Conservation (phyloP, 805 yeast species). For the Zygosaccharomyces lentus region DNA sequence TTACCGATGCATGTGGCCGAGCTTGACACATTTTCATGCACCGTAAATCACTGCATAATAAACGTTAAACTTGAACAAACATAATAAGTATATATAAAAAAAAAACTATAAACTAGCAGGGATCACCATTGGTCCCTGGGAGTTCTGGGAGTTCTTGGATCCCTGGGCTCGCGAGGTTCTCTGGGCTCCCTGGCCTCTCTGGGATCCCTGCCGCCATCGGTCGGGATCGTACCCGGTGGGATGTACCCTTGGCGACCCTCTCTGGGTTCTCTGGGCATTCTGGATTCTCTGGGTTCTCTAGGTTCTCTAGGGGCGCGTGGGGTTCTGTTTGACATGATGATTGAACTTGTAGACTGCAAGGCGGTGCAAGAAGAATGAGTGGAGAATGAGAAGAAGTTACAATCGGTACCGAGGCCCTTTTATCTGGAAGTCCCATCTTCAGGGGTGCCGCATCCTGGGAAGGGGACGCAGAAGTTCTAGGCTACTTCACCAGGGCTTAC, state of each 20-base stretch:
- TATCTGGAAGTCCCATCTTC: too few species aligned
- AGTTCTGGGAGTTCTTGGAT: neutral
- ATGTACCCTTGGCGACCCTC: neutral
- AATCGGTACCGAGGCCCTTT: too few species aligned
- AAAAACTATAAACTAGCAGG: neutral
- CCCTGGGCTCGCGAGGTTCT: neutral
- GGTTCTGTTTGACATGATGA: neutral
- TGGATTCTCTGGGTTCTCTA: neutral
- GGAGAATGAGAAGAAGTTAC: too few species aligned
- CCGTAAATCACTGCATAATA: conserved; percentile 3
- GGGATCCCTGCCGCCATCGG: neutral
- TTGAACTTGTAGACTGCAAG: neutral
- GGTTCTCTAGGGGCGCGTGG: neutral
- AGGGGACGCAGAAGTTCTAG: too few species aligned
- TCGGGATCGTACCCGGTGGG: too few species aligned
- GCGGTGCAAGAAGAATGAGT: too few species aligned
- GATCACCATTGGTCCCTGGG: neutral
- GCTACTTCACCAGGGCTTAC: too few species aligned
- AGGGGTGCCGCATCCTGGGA: too few species aligned
- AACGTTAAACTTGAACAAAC: neutral
- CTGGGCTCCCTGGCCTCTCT: neutral
- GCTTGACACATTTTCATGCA: conserved; percentile 1
- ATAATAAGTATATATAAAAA: neutral
- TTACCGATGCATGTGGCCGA: too few species aligned
- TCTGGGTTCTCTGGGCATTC: neutral